Percentiles rank a stretch among this genome's conserved stretches.
These are phyloP conservation scores for Psilocybe tampanensis DNA, from an alignment of 768 basidiomycete species.

Conservation along the genomic window DNA sequence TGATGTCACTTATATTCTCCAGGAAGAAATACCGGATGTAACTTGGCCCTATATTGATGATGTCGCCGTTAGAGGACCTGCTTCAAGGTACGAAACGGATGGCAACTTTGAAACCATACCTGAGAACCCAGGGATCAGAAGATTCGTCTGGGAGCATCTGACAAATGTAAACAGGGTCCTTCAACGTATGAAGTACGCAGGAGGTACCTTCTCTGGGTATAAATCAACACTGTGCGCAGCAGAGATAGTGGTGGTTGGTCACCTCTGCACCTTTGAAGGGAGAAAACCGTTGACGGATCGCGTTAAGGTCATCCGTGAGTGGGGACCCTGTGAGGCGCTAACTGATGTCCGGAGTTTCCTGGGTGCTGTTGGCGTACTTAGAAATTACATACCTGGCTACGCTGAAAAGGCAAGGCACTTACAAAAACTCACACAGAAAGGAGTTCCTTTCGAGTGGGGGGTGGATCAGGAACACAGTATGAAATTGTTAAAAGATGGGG, in stretches of 20 bases:
- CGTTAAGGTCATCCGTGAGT: conserved; percentile 19
- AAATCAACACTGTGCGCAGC: conserved; percentile 5
- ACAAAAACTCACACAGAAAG: conserved; percentile 20
- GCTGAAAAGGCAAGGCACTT: conserved; percentile 17
- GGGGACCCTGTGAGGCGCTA: conserved; percentile 22
- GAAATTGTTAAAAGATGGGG: not conserved
- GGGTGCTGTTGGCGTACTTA: conserved; percentile 23
- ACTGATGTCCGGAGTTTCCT: conserved; percentile 28
- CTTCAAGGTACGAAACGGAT: conserved; percentile 24
- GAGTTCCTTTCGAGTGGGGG: conserved; percentile 1
- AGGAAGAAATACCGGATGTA: conserved; percentile 21
- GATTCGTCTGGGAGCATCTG: conserved; percentile 41
- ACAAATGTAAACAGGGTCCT: conserved; percentile 32
- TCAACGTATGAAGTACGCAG: conserved; percentile 21
- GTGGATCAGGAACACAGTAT: not conserved
- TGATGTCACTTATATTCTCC: conserved; percentile 21
- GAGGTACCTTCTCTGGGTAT: conserved; percentile 13
- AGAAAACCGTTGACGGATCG: conserved; percentile 22
- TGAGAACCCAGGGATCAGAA: conserved; percentile 30
- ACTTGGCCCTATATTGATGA: conserved; percentile 26
- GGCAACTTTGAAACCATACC: conserved; percentile 34
- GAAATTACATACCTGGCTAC: conserved; percentile 28
- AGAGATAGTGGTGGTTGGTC: conserved; percentile 10
- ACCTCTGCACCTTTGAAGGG: conserved; percentile 21
- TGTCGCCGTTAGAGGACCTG: conserved; percentile 22